Percentiles rank a stretch among this genome's conserved stretches.
Evolutionary conservation across 148 eudicot genomes (phyloP).

Genomic region (Amaranthus hypochondriacus): DNA sequence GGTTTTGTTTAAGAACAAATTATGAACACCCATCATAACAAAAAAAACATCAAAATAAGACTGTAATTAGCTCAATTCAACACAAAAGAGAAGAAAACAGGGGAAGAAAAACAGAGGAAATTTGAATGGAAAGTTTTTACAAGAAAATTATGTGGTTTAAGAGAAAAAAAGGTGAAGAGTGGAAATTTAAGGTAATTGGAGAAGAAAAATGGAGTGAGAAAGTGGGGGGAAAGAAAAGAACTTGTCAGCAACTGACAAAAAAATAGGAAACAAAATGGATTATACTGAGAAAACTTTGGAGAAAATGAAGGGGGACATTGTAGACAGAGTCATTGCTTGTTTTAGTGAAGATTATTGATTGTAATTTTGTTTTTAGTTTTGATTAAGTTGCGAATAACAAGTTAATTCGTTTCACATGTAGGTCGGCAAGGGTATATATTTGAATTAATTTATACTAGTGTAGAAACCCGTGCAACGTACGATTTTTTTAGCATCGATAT

Average conservation of each 20-base stretch:
- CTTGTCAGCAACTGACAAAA: constrained; percentile 18
- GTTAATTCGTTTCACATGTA: too few species aligned
- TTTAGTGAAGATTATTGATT: neutral
- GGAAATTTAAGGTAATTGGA: constrained; percentile 51
- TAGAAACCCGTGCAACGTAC: too few species aligned
- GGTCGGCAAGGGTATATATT: too few species aligned
- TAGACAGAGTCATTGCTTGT: neutral
- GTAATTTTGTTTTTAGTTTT: too few species aligned
- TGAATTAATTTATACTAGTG: too few species aligned
- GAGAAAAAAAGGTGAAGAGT: constrained; percentile 13
- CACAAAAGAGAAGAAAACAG: constrained; percentile 12
- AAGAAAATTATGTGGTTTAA: constrained; percentile 15
- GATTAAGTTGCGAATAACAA: too few species aligned
- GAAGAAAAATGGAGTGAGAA: neutral
- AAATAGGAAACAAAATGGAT: neutral
- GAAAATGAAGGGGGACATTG: neutral
- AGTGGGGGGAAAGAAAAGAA: constrained; percentile 25
- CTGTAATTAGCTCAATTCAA: constrained; percentile 22
- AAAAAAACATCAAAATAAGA: neutral
- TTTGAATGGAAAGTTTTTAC: neutral
- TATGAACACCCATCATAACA: constrained; percentile 29
- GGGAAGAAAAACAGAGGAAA: constrained; percentile 28
- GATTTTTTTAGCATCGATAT: too few species aligned
- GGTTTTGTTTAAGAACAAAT: constrained; percentile 16
- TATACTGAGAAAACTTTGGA: neutral